A percentile compares a stretch with the other conserved stretches of the same genome.
phyloP scores from a whole-genome alignment of 176 grass and related monocot genomes.

The Bonia amplexicaulis region DNA sequence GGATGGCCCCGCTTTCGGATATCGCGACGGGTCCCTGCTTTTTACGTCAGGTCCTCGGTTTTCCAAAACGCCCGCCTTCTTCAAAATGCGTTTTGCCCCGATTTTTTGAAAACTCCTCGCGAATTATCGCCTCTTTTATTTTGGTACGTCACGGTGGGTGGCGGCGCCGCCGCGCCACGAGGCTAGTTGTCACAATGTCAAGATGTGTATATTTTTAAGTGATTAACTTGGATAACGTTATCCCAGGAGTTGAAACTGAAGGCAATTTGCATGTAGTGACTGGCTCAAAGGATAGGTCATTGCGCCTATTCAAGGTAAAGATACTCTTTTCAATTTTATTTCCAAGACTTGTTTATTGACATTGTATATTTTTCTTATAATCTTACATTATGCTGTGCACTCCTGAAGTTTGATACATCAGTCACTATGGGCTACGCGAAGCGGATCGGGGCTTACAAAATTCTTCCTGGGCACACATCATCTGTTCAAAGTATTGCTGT shows the following conservation, averaged over 20 bases:
- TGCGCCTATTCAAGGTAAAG: conserved; percentile 85
- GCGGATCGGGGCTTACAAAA: conserved; percentile 67
- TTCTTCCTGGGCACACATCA: conserved; percentile 63
- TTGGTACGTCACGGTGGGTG: too few species aligned
- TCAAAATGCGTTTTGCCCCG: too few species aligned
- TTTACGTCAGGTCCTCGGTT: too few species aligned
- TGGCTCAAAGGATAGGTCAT: conserved; percentile 82
- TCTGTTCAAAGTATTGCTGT: conserved; percentile 77
- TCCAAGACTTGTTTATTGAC: neutral
- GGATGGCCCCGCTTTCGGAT: too few species aligned
- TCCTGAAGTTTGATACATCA: conserved; percentile 50
- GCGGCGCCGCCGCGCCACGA: too few species aligned
- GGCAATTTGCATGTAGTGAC: conserved; percentile 60
- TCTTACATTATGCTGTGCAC: conserved; percentile 29
- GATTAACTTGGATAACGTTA: conserved; percentile 27
- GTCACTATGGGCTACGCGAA: conserved; percentile 44
- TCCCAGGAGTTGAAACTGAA: conserved; percentile 51
- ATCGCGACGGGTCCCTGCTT: too few species aligned
- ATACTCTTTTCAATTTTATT: neutral
- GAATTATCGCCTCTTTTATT: too few species aligned
- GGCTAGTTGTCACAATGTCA: neutral
- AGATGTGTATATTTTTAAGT: neutral
- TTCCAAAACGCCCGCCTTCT: too few species aligned
- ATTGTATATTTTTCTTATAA: neutral
- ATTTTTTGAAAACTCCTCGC: too few species aligned